Evolutionary conservation across 148 eudicot genomes (phyloP).

Genomic region (Diospyros kaki): DNA sequence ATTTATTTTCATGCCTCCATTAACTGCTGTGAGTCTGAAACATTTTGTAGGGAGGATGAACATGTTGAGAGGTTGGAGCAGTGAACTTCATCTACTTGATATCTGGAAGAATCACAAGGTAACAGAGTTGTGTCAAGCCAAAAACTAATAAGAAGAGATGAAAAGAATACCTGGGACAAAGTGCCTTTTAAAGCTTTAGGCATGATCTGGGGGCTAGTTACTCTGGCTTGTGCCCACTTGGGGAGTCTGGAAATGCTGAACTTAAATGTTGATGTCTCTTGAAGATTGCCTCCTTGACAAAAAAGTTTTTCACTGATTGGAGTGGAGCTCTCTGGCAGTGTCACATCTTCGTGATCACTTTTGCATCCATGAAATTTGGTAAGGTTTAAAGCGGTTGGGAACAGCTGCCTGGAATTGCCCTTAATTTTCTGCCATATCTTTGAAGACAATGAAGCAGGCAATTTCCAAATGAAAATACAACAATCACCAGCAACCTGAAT

Average conservation of each 20-base stretch:
- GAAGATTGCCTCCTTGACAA: conserved; percentile 19
- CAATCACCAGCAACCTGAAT: conserved; percentile 52
- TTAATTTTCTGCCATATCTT: conserved; percentile 37
- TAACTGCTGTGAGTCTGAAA: neutral
- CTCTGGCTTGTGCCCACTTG: conserved; percentile 51
- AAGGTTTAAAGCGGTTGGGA: conserved; percentile 20
- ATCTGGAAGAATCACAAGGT: neutral
- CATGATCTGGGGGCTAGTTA: conserved; percentile 16
- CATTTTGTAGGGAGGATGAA: neutral
- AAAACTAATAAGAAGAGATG: neutral
- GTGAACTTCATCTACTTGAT: neutral
- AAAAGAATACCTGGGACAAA: conserved; percentile 28
- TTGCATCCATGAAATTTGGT: conserved; percentile 16
- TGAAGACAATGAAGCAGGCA: conserved; percentile 35
- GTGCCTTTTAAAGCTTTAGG: conserved; percentile 10
- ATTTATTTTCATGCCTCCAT: neutral
- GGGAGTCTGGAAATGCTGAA: conserved; percentile 61
- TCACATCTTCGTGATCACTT: conserved; percentile 7
- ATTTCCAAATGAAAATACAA: conserved; percentile 51
- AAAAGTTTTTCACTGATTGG: conserved; percentile 12
- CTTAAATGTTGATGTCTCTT: conserved; percentile 30
- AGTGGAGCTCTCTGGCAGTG: conserved; percentile 13
- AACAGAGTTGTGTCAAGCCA: neutral
- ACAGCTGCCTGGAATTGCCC: conserved; percentile 19
- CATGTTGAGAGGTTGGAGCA: neutral